A percentile compares a stretch with the other conserved stretches of the same genome.
phyloP scores from a whole-genome alignment of 768 basidiomycete genomes.

The Russula dissimulans region DNA sequence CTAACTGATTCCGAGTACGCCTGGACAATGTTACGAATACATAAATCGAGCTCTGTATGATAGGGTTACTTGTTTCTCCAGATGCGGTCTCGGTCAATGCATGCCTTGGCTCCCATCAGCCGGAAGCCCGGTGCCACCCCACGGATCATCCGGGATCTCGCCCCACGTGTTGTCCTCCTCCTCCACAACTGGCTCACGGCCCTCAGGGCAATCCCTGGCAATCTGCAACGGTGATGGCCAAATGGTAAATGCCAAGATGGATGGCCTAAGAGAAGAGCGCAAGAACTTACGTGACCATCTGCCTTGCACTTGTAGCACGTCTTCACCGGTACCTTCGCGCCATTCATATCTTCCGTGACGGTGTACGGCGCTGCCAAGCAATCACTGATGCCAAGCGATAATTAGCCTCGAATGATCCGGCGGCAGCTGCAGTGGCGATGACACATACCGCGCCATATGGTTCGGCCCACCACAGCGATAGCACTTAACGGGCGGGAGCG shows the following conservation, averaged over 20 bases:
- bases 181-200: conserved; percentile 18
- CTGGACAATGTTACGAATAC: background rate
- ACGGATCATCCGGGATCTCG: conserved; percentile 11
- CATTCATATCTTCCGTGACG: conserved; percentile 34
- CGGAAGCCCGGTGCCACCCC: background rate
- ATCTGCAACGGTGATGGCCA: conserved; percentile 19
- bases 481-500: conserved; percentile 77
- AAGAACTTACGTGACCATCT: conserved; percentile 68
- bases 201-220: conserved; percentile 30
- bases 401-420: no score
- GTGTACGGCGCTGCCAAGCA: conserved; percentile 69
- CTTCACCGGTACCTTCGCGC: conserved; percentile 48
- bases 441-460: conserved; percentile 64
- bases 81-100: background rate
- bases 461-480: conserved; percentile 86
- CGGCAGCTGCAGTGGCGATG: no score
- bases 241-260: background rate
- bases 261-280: background rate
- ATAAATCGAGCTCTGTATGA: conserved; percentile 1
- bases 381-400: conserved; percentile 40
- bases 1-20: no score
- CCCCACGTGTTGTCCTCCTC: conserved; percentile 11
- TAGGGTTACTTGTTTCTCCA: background rate
- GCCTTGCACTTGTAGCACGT: conserved; percentile 86
- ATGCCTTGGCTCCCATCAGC: background rate